These are phyloP conservation scores for Diaporthe longicolla DNA, from an alignment of 2,329 filamentous ascomycete genomes.

Conservation along the genomic window DNA sequence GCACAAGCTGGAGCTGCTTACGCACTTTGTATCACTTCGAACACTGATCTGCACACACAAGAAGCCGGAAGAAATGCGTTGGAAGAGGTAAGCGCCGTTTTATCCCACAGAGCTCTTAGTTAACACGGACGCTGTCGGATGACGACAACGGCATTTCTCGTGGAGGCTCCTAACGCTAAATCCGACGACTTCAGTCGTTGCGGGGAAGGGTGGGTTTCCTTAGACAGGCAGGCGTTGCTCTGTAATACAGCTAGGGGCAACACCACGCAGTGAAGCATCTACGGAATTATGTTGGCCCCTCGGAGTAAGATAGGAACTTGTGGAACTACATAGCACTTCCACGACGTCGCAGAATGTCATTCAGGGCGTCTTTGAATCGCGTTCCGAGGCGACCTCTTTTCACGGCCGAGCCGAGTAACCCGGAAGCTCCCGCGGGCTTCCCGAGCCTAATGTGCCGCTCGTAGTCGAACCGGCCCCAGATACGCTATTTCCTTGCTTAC, in stretches of 20 bases:
- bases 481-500: not conserved
- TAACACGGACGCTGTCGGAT: not conserved
- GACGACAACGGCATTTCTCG: slow-evolving; percentile 25
- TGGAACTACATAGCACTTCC: slow-evolving; percentile 4
- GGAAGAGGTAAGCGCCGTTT: not conserved
- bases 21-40: not conserved
- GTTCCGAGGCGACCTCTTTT: slow-evolving; percentile 4
- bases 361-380: not conserved
- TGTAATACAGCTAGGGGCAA: not conserved
- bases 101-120: not conserved
- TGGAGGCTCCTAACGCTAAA: slow-evolving; percentile 11
- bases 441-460: not conserved
- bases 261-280: not conserved
- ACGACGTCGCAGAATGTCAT: not conserved
- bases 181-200: slow-evolving; percentile 18
- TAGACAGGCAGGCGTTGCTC: not conserved
- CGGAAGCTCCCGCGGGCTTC: slow-evolving; percentile 10
- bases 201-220: slow-evolving; percentile 20
- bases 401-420: slow-evolving; percentile 10
- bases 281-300: slow-evolving; percentile 1
- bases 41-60: no score
- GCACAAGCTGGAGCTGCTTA: not conserved
- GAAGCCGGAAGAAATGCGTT: not conserved
- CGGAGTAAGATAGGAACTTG: not conserved
- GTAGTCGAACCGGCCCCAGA: not conserved